phyloP scores from a whole-genome alignment of 2,329 filamentous ascomycete genomes.

The Alternaria sp. region DNA sequence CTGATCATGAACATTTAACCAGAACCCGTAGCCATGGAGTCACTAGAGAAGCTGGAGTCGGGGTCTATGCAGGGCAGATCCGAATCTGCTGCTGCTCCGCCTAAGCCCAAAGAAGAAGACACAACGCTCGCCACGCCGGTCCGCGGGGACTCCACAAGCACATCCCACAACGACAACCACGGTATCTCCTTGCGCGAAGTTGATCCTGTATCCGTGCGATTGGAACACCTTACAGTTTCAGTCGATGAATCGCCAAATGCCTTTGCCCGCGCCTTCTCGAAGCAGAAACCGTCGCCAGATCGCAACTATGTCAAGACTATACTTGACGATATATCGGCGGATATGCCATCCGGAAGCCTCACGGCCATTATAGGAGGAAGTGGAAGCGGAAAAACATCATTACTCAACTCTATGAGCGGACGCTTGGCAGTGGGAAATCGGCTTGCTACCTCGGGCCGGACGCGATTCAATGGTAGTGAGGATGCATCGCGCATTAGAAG shows the following conservation, averaged over 20 bases:
- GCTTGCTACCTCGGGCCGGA: constrained; percentile 60
- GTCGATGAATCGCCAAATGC: constrained; percentile 64
- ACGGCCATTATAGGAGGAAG: constrained; percentile 80
- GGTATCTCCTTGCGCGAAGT: constrained; percentile 58
- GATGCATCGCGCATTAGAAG: constrained; percentile 63
- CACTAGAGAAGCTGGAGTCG: constrained; percentile 22
- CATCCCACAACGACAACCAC: constrained; percentile 38
- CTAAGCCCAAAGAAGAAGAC: constrained; percentile 4
- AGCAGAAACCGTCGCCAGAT: constrained; percentile 32
- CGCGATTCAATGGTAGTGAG: constrained; percentile 67
- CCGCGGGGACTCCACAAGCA: constrained; percentile 25
- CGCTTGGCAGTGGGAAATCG: constrained; percentile 68
- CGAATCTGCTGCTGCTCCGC: neutral
- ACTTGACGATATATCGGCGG: constrained; percentile 69
- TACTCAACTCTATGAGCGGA: constrained; percentile 74
- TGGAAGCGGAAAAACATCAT: constrained; percentile 69
- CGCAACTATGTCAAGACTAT: constrained; percentile 57
- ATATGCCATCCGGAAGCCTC: constrained; percentile 70
- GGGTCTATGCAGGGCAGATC: neutral
- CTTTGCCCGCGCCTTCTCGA: constrained; percentile 35
- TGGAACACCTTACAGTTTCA: constrained; percentile 63
- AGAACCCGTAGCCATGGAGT: constrained; percentile 22
- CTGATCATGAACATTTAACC: constrained; percentile 17
- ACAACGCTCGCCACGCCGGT: constrained; percentile 19
- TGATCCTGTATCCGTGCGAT: constrained; percentile 63